Percentiles rank a stretch among this genome's conserved stretches.
Evolutionary conservation across 2,329 filamentous ascomycete species (phyloP).

Genomic region (Microthyrium microscopicum): DNA sequence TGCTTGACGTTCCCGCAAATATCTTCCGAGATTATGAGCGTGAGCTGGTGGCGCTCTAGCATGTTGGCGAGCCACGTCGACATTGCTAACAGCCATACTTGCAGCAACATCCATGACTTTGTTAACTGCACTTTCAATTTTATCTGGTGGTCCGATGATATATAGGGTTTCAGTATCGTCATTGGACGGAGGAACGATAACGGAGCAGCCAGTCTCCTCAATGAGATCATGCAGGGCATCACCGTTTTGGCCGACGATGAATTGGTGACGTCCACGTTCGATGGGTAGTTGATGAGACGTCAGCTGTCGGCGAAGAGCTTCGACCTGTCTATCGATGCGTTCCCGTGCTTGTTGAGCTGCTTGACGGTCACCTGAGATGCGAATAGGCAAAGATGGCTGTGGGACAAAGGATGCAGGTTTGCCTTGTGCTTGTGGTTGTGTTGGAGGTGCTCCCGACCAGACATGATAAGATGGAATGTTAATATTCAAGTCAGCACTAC

Average conservation of each 20-base stretch:
- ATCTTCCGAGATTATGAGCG: conserved; percentile 72
- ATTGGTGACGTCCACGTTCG: conserved; percentile 78
- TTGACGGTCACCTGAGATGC: conserved; percentile 68
- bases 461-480: conserved; percentile 69
- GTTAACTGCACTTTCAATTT: conserved; percentile 59
- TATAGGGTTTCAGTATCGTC: conserved; percentile 72
- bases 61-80: conserved; percentile 71
- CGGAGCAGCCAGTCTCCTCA: conserved; percentile 73
- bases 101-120: conserved; percentile 78
- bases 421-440: conserved; percentile 40
- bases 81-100: conserved; percentile 67
- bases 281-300: conserved; percentile 66
- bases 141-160: conserved; percentile 62
- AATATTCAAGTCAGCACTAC: conserved; percentile 67
- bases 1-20: conserved; percentile 66
- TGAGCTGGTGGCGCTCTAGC: conserved; percentile 58
- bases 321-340: conserved; percentile 63
- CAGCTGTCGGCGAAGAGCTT: conserved; percentile 59
- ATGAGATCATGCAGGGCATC: conserved; percentile 74
- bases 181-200: conserved; percentile 60
- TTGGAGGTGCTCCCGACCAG: conserved; percentile 51
- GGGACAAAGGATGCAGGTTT: conserved; percentile 55
- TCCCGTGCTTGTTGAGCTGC: conserved; percentile 67
- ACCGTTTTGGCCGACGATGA: conserved; percentile 77
- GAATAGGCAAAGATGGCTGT: conserved; percentile 60